Base-by-base conservation (phyloP, 805 yeast species). In the Ogataea siamensis region DNA sequence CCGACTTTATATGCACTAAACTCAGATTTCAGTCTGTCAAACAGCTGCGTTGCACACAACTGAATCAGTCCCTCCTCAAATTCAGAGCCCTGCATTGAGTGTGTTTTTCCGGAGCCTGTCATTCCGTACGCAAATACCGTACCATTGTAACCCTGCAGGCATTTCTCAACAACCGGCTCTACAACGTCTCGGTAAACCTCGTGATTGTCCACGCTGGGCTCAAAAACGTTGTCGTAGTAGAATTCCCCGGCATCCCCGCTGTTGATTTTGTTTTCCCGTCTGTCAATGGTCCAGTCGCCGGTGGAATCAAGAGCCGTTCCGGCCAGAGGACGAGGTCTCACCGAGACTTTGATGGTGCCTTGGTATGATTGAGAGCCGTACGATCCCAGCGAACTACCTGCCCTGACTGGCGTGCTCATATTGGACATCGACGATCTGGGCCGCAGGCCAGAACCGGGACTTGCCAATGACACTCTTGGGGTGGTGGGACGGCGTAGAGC, bases 41-140 rank as follows among this genome's bases (percentile, higher is more conserved):
- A 88, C 3, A 85, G 67, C 29, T 75, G 74, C 39, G 70, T 67
- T 9, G 81, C 80, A 5, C 91, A 80, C 25, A 78, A 64, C 26
- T 82, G 78, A 28, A 88, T 83, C 33, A 87, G 69, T 4, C 96
- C 95, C 0, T 81, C 79, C 45, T 79, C 81, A 5, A 49, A 45
- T 2, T 60, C 67, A 18, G 70, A 66, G 20, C 95, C 96, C 46
- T 80, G 81, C 95, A 87, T 87, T 2, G 95, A 76, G 55, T 75
- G 80, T 0, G 96, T 87, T 60, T 87, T 87, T 8, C 96, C 96
- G 1, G 94, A 83, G 0, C 96, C 96, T 0, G 96, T 87, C 87
- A 85, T 85, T 23, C 96, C 96, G 54, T 87, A 87, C 0, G 98
- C 97, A 58, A 91, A 87, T 1, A 89, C 78, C 0, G 96, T 88